Base-by-base conservation (phyloP, 73 alveolate genomes). In the Paramecium pentaurelia region DNA sequence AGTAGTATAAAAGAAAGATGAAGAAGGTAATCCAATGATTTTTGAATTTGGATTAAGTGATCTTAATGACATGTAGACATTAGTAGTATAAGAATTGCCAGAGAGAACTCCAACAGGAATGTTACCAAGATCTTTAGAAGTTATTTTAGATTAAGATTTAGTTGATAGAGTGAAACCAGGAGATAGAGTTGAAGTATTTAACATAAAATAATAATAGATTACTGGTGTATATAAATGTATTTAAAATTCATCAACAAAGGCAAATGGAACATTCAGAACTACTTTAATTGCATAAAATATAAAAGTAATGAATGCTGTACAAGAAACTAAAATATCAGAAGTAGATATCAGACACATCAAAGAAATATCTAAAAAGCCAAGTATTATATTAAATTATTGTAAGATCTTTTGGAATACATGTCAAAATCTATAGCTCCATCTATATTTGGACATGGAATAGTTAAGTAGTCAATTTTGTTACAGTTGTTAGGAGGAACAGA, bases 71-170 rank as follows among this genome's bases (percentile, higher is more conserved):
- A 86, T 93, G 51, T 98, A 99, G 95, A 94, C 95, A 30, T 86
- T 99, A 42, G 86, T 95, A 71, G 92, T 99, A 6, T 99, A 99
- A 95, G 99, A 99, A 94, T 93, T 98, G 77, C 99, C 99, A 3
- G 99, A 99, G 86, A 96, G 99, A 60, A 97, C 99, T 1, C 99
- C 99, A 3, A 92, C 99, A 51, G 99, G 99, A 30, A 98, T 97
- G 93, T 96, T 99, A 73, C 99, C 99, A 42, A 95, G 99, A 92
- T 94, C 98, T 7, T 86, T 96, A 59, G 97, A 97, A 90, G 98
- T 97, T 14, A 88, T 97, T 0, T 94, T 97, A 28, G 99, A 98
- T 88, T 96, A 96, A 47, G 99, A 98, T 93, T 93, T 98, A 68
- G 99, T 98, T 6, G 99, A 97, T 92, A 95, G 87, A 94, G 99